Percentiles rank a stretch among this genome's conserved stretches.
phyloP scores from a whole-genome alignment of 2,329 filamentous ascomycete genomes.

The Rhynchosporium agropyri region DNA sequence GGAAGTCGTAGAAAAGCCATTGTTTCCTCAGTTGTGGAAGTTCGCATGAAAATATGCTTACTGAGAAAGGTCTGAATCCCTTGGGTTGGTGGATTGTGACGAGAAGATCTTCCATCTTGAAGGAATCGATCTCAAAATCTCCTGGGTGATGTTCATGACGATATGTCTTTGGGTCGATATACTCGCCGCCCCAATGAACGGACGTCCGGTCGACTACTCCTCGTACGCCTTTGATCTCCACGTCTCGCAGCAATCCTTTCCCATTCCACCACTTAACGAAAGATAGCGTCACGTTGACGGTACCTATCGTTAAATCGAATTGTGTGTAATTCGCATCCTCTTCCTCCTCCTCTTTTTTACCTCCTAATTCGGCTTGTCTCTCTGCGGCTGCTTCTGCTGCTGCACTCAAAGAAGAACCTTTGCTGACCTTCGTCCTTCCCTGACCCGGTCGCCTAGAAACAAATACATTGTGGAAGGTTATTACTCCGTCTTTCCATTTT shows the following conservation, averaged over 20 bases:
- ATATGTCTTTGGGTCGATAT: slow-evolving; percentile 81
- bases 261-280: slow-evolving; percentile 99
- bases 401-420: slow-evolving; percentile 83
- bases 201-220: slow-evolving; percentile 90
- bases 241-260: slow-evolving; percentile 86
- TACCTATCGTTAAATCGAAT: slow-evolving; percentile 92
- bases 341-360: slow-evolving; percentile 50
- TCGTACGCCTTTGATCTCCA: slow-evolving; percentile 90
- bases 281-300: slow-evolving; percentile 92
- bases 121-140: slow-evolving; percentile 95
- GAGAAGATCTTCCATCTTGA: slow-evolving; percentile 92
- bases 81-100: slow-evolving; percentile 90
- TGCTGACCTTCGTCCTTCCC: slow-evolving; percentile 78
- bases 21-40: slow-evolving; percentile 90
- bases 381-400: slow-evolving; percentile 83
- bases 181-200: slow-evolving; percentile 70
- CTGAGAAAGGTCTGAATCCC: slow-evolving; percentile 89
- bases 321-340: slow-evolving; percentile 98
- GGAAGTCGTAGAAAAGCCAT: slow-evolving; percentile 96
- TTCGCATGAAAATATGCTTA: slow-evolving; percentile 95
- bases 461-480: slow-evolving; percentile 95
- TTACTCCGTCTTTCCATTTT: slow-evolving; percentile 92
- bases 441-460: slow-evolving; percentile 90
- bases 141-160: slow-evolving; percentile 85
- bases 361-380: slow-evolving; percentile 54